phyloP scores from a whole-genome alignment of 1,284 basidiomycete genomes.

The Cutaneotrichosporon sp. region DNA sequence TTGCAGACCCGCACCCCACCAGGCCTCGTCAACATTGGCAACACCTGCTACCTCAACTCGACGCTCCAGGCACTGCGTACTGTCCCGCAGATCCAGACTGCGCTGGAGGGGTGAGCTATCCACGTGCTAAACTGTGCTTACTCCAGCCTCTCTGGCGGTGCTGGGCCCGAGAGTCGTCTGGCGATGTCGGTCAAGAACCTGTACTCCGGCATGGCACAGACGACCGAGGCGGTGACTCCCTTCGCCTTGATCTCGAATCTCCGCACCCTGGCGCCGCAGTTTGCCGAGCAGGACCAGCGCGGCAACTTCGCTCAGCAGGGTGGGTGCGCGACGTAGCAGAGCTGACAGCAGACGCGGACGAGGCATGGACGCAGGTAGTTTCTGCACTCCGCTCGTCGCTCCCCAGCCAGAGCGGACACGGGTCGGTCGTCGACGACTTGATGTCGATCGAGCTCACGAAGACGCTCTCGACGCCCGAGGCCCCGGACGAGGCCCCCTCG shows the following conservation, averaged over 20 bases:
- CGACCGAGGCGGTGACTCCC: conserved; percentile 77
- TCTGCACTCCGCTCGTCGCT: conserved; percentile 70
- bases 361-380: conserved; percentile 87
- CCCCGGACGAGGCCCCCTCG: conserved; percentile 72
- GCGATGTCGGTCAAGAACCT: conserved; percentile 68
- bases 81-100: conserved; percentile 82
- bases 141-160: neutral
- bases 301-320: conserved; percentile 84
- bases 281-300: conserved; percentile 70
- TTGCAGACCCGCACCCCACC: conserved; percentile 60
- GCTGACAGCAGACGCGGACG: conserved; percentile 78
- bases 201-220: conserved; percentile 70
- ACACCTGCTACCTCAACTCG: conserved; percentile 81
- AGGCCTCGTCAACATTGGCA: conserved; percentile 45
- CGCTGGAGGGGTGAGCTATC: conserved; percentile 1
- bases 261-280: conserved; percentile 83
- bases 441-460: conserved; percentile 79
- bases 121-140: neutral
- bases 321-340: conserved; percentile 35
- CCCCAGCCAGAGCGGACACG: conserved; percentile 50
- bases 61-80: conserved; percentile 88
- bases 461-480: conserved; percentile 79
- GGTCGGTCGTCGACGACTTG: conserved; percentile 77
- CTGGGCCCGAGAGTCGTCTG: conserved; percentile 51
- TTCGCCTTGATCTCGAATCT: conserved; percentile 69